Evolutionary conservation across 2,329 filamentous ascomycete genomes (phyloP).

Genomic region (Pseudonectria foliicola): DNA sequence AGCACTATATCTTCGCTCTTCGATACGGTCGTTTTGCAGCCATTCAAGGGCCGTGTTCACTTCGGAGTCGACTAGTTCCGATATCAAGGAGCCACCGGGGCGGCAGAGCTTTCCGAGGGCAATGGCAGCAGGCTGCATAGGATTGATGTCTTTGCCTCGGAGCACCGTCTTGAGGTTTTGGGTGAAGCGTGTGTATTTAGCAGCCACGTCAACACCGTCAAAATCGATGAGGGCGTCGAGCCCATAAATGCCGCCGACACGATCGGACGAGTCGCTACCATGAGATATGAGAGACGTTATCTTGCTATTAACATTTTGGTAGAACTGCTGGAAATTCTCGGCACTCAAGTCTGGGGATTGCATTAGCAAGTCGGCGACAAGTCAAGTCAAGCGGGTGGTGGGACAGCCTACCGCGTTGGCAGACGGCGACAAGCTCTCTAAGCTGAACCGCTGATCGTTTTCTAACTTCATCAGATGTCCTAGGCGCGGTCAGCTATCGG

Average conservation of each 20-base stretch:
- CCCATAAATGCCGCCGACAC: constrained; percentile 85
- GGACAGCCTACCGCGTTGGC: constrained; percentile 44
- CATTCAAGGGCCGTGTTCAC: constrained; percentile 95
- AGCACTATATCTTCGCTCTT: constrained; percentile 87
- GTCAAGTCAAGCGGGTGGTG: not conserved
- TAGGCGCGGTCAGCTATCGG: constrained; percentile 16
- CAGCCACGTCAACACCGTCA: constrained; percentile 85
- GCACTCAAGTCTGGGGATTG: constrained; percentile 59
- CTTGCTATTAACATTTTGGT: constrained; percentile 48
- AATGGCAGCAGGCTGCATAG: constrained; percentile 83
- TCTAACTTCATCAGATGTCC: constrained; percentile 40
- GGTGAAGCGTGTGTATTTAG: constrained; percentile 91
- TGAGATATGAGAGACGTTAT: constrained; percentile 67
- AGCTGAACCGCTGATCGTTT: constrained; percentile 48
- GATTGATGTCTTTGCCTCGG: constrained; percentile 81
- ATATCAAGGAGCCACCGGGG: constrained; percentile 87
- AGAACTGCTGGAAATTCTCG: constrained; percentile 64
- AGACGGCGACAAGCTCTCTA: constrained; percentile 46
- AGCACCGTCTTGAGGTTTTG: constrained; percentile 83
- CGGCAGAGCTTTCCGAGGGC: constrained; percentile 86
- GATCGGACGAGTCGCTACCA: constrained; percentile 78
- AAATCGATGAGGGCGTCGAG: constrained; percentile 93
- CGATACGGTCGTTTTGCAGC: constrained; percentile 89
- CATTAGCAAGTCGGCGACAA: constrained; percentile 11
- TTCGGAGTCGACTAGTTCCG: constrained; percentile 92